Base-by-base conservation (phyloP, 306 rosid species). In the Castanospermum australe region DNA sequence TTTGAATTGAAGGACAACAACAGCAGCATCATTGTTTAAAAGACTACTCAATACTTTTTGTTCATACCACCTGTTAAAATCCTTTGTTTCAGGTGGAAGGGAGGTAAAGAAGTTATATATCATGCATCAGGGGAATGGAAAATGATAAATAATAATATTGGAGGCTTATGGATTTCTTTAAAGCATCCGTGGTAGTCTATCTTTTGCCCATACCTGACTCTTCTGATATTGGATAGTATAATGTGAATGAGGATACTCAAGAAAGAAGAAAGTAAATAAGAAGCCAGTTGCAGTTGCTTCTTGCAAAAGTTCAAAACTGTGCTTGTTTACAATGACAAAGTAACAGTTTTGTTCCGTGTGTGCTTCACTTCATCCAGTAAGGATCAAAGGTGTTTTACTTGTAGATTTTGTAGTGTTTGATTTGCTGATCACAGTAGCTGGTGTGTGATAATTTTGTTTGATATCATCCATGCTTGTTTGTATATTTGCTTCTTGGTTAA, bases 361-460 rank as follows among this genome's bases (percentile, higher is more conserved):
- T 24, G 48, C 67, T 65, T 32, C 22, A 10, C 73, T 63, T 64
- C 39, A 66, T 76, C 71, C 18, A n/a, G 45, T 12, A 71, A 61
- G 64, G 77, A 71, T 22, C 51, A 22, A 42, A 36, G 67, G 21
- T 50, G 64, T 72, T 65, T 54, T 68, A 21, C n/a, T 66, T 77
- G 81, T 79, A 87, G 86, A 76, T 48, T 81, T 87, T 81, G 89
- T 88, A 85, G 86, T 82, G 84, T 82, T 84, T 82, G 78, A 75
- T 77, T 83, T 77, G 87, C 56, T 86, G 82, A 80, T 78, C 83
- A 78, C 82, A 77, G 56, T 84, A 77, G 83, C 30, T 69, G 79
- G 90, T 83, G 81, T 87, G 87, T 66, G 73, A 10, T 84, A 79
- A 47, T 55, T 85, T 80, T 82, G 89, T 79, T 81, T 84, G 88